A percentile compares a stretch with the other conserved stretches of the same genome.
These are phyloP conservation scores for Sarocladium oryzae DNA, from an alignment of 2,329 filamentous ascomycete species.

Conservation along the genomic window DNA sequence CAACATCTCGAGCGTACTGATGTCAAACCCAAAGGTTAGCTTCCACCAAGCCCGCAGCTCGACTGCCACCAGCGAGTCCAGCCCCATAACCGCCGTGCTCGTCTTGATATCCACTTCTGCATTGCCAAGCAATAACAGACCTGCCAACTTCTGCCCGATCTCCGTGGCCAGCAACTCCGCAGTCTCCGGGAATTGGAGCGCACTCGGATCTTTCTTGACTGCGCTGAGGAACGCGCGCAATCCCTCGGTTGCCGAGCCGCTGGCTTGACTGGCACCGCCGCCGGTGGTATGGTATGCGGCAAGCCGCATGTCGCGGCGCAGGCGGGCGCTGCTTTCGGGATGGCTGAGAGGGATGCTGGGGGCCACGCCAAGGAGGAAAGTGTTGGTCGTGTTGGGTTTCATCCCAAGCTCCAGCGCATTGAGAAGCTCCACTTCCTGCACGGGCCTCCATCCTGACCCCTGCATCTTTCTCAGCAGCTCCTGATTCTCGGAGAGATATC, in stretches of 20 bases:
- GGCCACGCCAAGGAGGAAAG: too few relatives aligned
- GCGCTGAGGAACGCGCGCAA: not conserved
- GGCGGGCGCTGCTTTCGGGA: too few relatives aligned
- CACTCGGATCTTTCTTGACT: slow-evolving; percentile 28
- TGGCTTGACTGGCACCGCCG: too few relatives aligned
- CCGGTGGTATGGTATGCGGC: too few relatives aligned
- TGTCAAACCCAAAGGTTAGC: not conserved
- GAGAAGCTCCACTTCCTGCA: not conserved
- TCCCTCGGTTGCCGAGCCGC: too few relatives aligned
- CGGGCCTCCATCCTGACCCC: not conserved
- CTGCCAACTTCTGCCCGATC: slow-evolving; percentile 13
- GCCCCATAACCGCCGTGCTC: slow-evolving; percentile 14
- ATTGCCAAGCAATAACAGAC: too few relatives aligned
- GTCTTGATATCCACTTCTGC: slow-evolving; percentile 20
- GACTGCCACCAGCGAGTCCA: slow-evolving; percentile 19
- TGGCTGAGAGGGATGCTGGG: too few relatives aligned
- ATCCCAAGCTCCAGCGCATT: not conserved
- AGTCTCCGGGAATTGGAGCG: slow-evolving; percentile 45
- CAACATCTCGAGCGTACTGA: not conserved
- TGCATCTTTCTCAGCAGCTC: slow-evolving; percentile 40
- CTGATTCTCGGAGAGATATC: slow-evolving; percentile 42
- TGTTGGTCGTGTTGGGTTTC: too few relatives aligned
- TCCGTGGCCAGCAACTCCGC: slow-evolving; percentile 14
- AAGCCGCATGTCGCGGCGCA: too few relatives aligned
- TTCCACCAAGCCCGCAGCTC: slow-evolving; percentile 17